Evolutionary conservation across 1,139 yeast genomes (phyloP), one percentile per base, ranked within the genome.

Genomic region (Geotrichum australiense): DNA sequence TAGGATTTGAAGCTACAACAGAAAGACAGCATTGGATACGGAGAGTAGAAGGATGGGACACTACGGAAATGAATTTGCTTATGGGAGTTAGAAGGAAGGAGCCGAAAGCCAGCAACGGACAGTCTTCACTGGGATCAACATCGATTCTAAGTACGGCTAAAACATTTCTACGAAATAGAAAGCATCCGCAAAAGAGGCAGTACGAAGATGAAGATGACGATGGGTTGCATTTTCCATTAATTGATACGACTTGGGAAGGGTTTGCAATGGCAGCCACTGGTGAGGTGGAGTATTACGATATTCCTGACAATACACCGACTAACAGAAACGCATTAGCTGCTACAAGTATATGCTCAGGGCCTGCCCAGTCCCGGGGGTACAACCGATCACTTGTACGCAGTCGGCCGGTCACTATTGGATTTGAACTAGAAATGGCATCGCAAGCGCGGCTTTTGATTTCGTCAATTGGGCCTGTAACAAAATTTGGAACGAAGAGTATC

Each of bases 401-500:
- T 11, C 21, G 31, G 6, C 18, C 31, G 8, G 31, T 19, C 20
- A 28, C 31, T 4, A 43, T 43, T n/a, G 47, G 47, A 1, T 28
- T 35, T 25, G 47, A 43, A 31, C 39, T 43, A 11, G 47, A 42
- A 18, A 37, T 38, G 21, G 41, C 35, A 7, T 40, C 41, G 7
- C 37, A 22, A 12, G 27, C 49, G 55, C 54, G 62, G 27, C 64
- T 69, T 47, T 62, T 68, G 50, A 74, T 69, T 46, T 73, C 66
- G 56, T 71, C 64, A 47, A 63, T 69, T 27, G 78, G 79, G 0
- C 76, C 77, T 1, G 69, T 73, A 35, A 70, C 70, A 32, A 78
- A 77, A 55, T 83, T 79, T 57, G 94, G 94, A 1, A 83, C 76
- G 56, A 84, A 85, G 55, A 73, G 93, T 0, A 76, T 83, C 18